A percentile compares a stretch with the other conserved stretches of the same genome.
Evolutionary conservation across 805 yeast genomes (phyloP).

Genomic region (Kuraishia hungarica): DNA sequence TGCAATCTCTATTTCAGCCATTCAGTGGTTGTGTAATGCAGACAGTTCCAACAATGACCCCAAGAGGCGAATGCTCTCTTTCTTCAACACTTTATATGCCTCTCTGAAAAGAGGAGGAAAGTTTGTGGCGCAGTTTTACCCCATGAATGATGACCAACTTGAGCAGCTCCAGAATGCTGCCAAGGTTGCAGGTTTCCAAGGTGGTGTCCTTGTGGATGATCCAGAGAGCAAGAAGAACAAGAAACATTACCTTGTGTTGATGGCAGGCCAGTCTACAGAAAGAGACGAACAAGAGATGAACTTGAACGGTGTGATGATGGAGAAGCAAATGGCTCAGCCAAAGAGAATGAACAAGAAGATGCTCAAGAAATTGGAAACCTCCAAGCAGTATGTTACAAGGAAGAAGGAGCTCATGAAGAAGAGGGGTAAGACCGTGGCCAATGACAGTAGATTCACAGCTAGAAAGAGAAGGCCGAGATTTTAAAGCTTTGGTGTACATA

Average conservation of each 20-base stretch:
- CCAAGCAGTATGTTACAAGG: constrained; percentile 74
- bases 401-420: constrained; percentile 91
- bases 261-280: constrained; percentile 61
- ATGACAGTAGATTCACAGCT: constrained; percentile 87
- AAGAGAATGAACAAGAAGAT: constrained; percentile 37
- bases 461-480: constrained; percentile 68
- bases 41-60: constrained; percentile 82
- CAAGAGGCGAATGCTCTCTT: constrained; percentile 64
- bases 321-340: constrained; percentile 30
- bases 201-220: constrained; percentile 90
- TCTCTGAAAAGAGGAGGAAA: constrained; percentile 89
- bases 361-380: constrained; percentile 55
- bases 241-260: constrained; percentile 82
- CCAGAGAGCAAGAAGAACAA: constrained; percentile 88
- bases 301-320: constrained; percentile 74
- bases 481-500: constrained; percentile 19
- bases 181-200: constrained; percentile 90
- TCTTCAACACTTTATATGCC: constrained; percentile 84
- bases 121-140: constrained; percentile 95
- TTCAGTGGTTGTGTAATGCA: constrained; percentile 97
- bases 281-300: constrained; percentile 54
- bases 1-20: constrained; percentile 88
- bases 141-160: constrained; percentile 79
- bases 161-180: constrained; percentile 77
- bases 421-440: constrained; percentile 84